Conservation (phyloP, 192 early-diverging fungal species). For the Rhizoclosmatium sp. region DNA sequence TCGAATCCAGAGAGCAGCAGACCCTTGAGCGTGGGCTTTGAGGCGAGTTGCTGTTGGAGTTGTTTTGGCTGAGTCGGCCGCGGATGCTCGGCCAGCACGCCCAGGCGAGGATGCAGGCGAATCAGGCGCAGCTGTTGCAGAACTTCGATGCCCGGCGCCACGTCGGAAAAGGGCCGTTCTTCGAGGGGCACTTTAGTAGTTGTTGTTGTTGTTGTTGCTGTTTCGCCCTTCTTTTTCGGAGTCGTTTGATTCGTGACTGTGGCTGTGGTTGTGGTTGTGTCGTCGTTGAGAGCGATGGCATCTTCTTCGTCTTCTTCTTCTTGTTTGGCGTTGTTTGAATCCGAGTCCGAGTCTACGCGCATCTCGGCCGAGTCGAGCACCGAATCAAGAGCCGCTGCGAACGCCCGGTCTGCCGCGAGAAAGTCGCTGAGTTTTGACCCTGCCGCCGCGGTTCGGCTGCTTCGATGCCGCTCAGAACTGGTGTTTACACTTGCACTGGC, state of each 20-base stretch:
- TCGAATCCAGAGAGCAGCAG: constrained; percentile 17
- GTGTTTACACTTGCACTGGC: background rate
- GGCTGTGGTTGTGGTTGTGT: too few species aligned
- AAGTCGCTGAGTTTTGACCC: background rate
- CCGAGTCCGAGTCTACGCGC: background rate
- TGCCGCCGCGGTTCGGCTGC: constrained; percentile 1
- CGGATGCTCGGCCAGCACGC: background rate
- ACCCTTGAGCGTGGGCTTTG: background rate
- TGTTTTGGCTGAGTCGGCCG: background rate
- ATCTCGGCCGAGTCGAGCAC: background rate
- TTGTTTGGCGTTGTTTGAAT: background rate
- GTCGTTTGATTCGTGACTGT: too few species aligned
- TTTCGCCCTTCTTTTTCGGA: too few species aligned
- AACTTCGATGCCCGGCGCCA: constrained; percentile 82
- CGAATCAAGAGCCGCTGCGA: background rate
- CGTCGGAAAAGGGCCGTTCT: constrained; percentile 81
- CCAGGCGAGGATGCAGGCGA: constrained; percentile 12
- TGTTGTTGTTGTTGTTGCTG: too few species aligned
- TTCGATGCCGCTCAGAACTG: background rate
- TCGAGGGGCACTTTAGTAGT: constrained; percentile 66
- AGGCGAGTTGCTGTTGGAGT: background rate
- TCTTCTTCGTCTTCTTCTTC: background rate
- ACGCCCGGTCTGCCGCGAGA: background rate
- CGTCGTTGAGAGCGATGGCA: background rate
- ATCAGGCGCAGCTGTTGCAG: constrained; percentile 57